Percentiles rank a stretch among this genome's conserved stretches.
These are phyloP conservation scores for Zizania palustris DNA, from an alignment of 202 grass and related monocot genomes.

Conservation along the genomic window DNA sequence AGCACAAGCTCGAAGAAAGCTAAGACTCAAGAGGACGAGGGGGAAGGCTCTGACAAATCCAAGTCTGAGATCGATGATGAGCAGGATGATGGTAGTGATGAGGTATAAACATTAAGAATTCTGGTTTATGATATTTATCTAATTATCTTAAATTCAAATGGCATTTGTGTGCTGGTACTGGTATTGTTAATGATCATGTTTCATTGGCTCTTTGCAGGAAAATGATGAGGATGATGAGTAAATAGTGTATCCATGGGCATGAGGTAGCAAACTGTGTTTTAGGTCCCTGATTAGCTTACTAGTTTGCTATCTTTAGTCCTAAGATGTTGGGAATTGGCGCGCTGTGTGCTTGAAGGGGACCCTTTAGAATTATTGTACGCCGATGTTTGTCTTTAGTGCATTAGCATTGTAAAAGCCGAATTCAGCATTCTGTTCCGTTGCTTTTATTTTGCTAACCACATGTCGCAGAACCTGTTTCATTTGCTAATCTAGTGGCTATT, in stretches of 20 bases:
- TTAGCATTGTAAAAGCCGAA: conserved; percentile 57
- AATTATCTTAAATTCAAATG: neutral
- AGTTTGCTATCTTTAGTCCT: conserved; percentile 49
- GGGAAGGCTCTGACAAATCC: conserved; percentile 68
- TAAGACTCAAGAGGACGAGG: conserved; percentile 54
- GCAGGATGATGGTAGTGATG: conserved; percentile 52
- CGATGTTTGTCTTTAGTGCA: conserved; percentile 41
- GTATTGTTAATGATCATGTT: conserved; percentile 4
- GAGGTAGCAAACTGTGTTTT: conserved; percentile 49
- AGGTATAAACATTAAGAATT: conserved; percentile 24
- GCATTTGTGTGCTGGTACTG: neutral
- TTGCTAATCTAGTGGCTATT: conserved; percentile 47
- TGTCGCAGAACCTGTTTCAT: conserved; percentile 41
- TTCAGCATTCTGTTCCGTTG: conserved; percentile 39
- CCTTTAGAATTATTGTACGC: conserved; percentile 35
- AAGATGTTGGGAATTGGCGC: conserved; percentile 22
- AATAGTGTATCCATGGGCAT: conserved; percentile 32
- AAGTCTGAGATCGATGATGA: conserved; percentile 83
- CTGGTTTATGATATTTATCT: neutral
- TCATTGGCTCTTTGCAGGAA: conserved; percentile 44
- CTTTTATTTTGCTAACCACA: conserved; percentile 65
- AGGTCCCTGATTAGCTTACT: conserved; percentile 48
- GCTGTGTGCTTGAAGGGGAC: conserved; percentile 32
- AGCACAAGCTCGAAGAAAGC: conserved; percentile 61
- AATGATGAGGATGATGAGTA: conserved; percentile 68